Conservation (phyloP, 495 filamentous ascomycete species). For the Lasiosphaeris hirsuta region DNA sequence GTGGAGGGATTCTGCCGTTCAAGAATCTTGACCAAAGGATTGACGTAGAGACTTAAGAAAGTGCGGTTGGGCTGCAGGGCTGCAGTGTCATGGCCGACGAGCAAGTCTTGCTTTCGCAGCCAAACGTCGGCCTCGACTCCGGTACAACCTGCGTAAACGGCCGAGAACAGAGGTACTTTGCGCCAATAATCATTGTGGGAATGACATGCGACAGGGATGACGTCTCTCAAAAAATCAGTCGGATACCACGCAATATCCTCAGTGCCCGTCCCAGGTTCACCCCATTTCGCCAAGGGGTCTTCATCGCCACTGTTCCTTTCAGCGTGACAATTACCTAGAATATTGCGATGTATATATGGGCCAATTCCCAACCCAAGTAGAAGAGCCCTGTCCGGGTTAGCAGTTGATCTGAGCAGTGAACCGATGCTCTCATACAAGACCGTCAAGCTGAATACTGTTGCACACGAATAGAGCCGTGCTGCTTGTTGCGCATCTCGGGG, state of each 20-base stretch:
- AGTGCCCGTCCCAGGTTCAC: slow-evolving; percentile 45
- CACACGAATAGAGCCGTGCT: slow-evolving; percentile 9
- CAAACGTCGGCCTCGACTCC: slow-evolving; percentile 90
- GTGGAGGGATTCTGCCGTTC: slow-evolving; percentile 50
- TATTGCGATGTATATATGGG: background rate
- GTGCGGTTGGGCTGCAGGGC: slow-evolving; percentile 55
- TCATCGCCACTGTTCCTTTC: slow-evolving; percentile 22
- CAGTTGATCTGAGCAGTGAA: background rate
- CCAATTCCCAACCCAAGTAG: slow-evolving; percentile 9
- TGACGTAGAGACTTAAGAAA: slow-evolving; percentile 60
- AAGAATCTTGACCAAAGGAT: slow-evolving; percentile 59
- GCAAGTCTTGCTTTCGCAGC: slow-evolving; percentile 65
- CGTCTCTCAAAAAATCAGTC: slow-evolving; percentile 70
- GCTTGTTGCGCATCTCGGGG: background rate
- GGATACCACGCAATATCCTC: slow-evolving; percentile 60
- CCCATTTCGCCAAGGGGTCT: slow-evolving; percentile 56
- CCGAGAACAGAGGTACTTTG: slow-evolving; percentile 63
- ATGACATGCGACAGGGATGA: slow-evolving; percentile 65
- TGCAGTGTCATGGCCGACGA: slow-evolving; percentile 56
- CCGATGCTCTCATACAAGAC: slow-evolving; percentile 14
- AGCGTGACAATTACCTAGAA: background rate
- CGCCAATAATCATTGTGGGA: slow-evolving; percentile 95
- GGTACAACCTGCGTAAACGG: slow-evolving; percentile 60
- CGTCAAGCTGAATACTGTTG: background rate
- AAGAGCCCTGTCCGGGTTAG: slow-evolving; percentile 3